A percentile compares a stretch with the other conserved stretches of the same genome.
Conservation (phyloP, 1,284 basidiomycete species). For the Boletellus deceptivus region DNA sequence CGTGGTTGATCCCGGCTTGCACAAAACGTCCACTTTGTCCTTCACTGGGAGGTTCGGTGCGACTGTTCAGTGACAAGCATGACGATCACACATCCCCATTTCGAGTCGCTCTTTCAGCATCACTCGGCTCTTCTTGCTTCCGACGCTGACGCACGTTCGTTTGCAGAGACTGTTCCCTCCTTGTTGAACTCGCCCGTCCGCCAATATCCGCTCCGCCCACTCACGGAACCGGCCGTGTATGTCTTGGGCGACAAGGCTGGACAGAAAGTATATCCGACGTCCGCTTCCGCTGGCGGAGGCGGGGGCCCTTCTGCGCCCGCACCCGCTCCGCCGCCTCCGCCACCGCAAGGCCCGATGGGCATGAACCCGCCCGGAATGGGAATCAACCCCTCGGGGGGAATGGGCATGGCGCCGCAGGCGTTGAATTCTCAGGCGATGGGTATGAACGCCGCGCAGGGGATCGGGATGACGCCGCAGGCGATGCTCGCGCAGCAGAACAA, state of each 20-base stretch:
- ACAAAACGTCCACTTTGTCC: background rate
- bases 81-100: background rate
- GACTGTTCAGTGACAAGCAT: background rate
- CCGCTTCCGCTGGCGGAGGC: slow-evolving; percentile 4
- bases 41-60: background rate
- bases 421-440: slow-evolving; percentile 30
- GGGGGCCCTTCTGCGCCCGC: too few relatives aligned
- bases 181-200: slow-evolving; percentile 60
- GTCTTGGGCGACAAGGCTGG: slow-evolving; percentile 68
- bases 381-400: slow-evolving; percentile 24
- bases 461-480: slow-evolving; percentile 48
- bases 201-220: slow-evolving; percentile 61
- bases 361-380: slow-evolving; percentile 31
- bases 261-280: slow-evolving; percentile 53
- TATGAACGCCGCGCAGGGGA: slow-evolving; percentile 23
- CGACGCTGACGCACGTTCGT: slow-evolving; percentile 6
- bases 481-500: slow-evolving; percentile 69
- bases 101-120: background rate
- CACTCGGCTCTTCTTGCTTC: background rate
- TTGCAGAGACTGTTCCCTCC: slow-evolving; percentile 53
- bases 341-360: slow-evolving; percentile 22
- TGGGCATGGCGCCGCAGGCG: slow-evolving; percentile 29
- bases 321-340: slow-evolving; percentile 23
- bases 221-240: slow-evolving; percentile 63
- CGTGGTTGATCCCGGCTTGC: background rate